Evolutionary conservation across 768 basidiomycete genomes (phyloP).

Genomic region (Asterophora lycoperdoides): DNA sequence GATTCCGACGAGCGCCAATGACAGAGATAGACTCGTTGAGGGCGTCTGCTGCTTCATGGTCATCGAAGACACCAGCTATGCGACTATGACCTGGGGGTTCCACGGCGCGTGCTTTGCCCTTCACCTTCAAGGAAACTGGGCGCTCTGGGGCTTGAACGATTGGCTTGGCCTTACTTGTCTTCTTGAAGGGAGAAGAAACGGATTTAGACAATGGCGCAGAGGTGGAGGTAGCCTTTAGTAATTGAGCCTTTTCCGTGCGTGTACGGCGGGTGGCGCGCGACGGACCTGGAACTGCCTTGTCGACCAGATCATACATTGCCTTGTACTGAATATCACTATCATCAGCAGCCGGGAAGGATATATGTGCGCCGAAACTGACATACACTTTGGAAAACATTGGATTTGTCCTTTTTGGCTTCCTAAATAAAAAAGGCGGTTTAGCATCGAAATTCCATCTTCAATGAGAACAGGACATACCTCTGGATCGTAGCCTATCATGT

Average conservation of each 20-base stretch:
- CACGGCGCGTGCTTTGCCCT: constrained; percentile 14
- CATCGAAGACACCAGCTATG: constrained; percentile 2
- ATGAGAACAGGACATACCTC: constrained; percentile 38
- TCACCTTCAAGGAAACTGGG: constrained; percentile 14
- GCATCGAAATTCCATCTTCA: neutral
- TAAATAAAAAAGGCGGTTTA: constrained; percentile 25
- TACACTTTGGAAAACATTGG: constrained; percentile 71
- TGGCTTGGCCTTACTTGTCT: constrained; percentile 22
- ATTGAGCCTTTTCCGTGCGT: constrained; percentile 49
- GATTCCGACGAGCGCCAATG: constrained; percentile 2
- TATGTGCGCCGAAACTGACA: constrained; percentile 20
- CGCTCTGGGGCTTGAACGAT: constrained; percentile 30
- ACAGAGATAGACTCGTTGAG: constrained; percentile 4
- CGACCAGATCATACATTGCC: constrained; percentile 55
- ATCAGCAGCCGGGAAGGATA: constrained; percentile 4
- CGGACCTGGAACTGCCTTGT: constrained; percentile 41
- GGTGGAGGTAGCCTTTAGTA: constrained; percentile 29
- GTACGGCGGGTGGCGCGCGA: constrained; percentile 60
- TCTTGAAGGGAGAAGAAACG: constrained; percentile 16
- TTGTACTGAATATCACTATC: constrained; percentile 49
- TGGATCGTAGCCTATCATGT: constrained; percentile 75
- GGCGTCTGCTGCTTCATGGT: neutral
- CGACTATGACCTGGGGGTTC: neutral
- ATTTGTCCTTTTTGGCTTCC: constrained; percentile 71
- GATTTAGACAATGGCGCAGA: constrained; percentile 22